Conservation (phyloP, 2,329 filamentous ascomycete species). For the Calonectria hawksworthii region DNA sequence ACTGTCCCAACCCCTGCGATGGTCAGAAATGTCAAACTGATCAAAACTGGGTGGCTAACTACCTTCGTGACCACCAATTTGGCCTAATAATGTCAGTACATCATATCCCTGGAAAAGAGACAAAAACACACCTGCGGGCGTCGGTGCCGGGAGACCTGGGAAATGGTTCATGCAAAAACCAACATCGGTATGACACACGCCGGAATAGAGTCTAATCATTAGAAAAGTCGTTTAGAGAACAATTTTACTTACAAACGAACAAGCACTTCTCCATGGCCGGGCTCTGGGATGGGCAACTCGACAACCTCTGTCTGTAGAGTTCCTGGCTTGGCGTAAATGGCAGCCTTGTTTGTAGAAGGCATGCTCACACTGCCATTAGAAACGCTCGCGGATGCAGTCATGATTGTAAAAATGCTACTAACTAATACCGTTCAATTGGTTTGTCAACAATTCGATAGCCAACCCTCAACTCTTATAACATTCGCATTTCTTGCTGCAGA, state of each 20-base stretch:
- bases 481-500: not conserved
- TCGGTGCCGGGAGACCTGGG: slow-evolving; percentile 9
- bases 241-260: slow-evolving; percentile 12
- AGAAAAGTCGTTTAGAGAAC: not conserved
- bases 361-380: not conserved
- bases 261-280: slow-evolving; percentile 15
- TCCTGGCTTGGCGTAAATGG: slow-evolving; percentile 16
- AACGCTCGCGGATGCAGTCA: not conserved
- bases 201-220: slow-evolving; percentile 15
- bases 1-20: slow-evolving; percentile 13
- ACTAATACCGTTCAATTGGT: not conserved
- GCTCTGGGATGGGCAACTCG: slow-evolving; percentile 15
- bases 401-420: not conserved
- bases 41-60: not conserved
- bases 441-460: not conserved
- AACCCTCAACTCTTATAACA: not conserved
- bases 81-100: no score
- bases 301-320: slow-evolving; percentile 20
- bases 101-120: no score
- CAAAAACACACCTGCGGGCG: slow-evolving; percentile 11
- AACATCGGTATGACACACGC: slow-evolving; percentile 27
- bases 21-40: not conserved
- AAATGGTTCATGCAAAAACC: slow-evolving; percentile 23
- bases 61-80: slow-evolving; percentile 30
- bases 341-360: not conserved